Conservation (phyloP, 306 rosid species). For the Gillenia trifoliata region DNA sequence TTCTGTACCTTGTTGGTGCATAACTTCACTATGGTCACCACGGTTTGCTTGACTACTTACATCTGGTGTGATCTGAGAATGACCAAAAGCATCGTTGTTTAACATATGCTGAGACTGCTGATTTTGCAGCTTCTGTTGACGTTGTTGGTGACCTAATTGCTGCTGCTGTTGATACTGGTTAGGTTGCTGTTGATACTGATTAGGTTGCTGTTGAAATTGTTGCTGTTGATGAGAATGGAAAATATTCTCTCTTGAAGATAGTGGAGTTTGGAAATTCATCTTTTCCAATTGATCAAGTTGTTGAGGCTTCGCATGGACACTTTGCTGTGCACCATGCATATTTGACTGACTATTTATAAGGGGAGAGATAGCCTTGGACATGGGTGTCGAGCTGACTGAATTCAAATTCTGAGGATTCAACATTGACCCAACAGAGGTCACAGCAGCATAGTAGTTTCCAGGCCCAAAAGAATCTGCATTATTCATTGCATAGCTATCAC, state of each 20-base stretch:
- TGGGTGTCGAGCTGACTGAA: conserved; percentile 54
- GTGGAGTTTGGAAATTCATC: conserved; percentile 62
- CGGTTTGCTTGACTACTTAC: conserved; percentile 55
- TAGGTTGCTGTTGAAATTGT: conserved; percentile 72
- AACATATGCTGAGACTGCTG: conserved; percentile 60
- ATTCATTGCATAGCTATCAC: conserved; percentile 73
- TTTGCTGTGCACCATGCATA: conserved; percentile 59
- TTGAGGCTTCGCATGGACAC: conserved; percentile 57
- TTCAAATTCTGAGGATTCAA: conserved; percentile 60
- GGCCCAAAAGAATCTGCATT: conserved; percentile 64
- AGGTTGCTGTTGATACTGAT: conserved; percentile 67
- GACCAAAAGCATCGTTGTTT: conserved; percentile 52
- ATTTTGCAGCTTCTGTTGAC: conserved; percentile 51
- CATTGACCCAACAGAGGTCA: conserved; percentile 67
- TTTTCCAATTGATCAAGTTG: conserved; percentile 60
- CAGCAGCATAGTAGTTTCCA: conserved; percentile 61
- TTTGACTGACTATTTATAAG: conserved; percentile 56
- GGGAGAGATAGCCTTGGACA: conserved; percentile 53
- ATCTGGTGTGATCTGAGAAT: conserved; percentile 57
- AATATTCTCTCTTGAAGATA: conserved; percentile 56
- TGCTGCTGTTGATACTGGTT: conserved; percentile 73
- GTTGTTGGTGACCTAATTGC: conserved; percentile 56
- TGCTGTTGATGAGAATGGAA: conserved; percentile 58
- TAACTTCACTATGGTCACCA: conserved; percentile 54
- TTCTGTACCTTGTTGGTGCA: conserved; percentile 51